Percentiles rank a stretch among this genome's conserved stretches.
phyloP scores from a whole-genome alignment of 805 yeast species.

The Teunomyces atbi region DNA sequence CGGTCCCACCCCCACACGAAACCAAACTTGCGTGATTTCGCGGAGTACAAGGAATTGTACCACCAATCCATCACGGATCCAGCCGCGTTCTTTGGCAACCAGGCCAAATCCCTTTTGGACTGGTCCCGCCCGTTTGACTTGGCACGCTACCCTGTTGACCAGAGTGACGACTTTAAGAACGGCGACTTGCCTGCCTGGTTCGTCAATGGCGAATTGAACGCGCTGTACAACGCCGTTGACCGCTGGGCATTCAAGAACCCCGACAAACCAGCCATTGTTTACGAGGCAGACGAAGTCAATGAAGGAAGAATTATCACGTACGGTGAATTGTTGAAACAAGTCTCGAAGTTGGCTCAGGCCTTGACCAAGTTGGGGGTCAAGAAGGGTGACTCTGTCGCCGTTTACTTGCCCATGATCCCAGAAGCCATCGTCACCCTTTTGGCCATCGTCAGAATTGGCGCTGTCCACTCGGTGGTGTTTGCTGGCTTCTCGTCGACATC shows the following conservation, averaged over 20 bases:
- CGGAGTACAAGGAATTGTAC: conserved; percentile 50
- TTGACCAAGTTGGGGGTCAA: conserved; percentile 80
- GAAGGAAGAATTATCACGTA: conserved; percentile 76
- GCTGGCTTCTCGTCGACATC: conserved; percentile 97
- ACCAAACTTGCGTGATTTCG: conserved; percentile 50
- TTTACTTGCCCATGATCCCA: conserved; percentile 96
- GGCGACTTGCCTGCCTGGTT: conserved; percentile 86
- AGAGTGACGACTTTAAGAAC: conserved; percentile 47
- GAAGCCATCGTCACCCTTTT: conserved; percentile 93
- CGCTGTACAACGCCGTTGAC: conserved; percentile 91
- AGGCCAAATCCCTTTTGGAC: conserved; percentile 47
- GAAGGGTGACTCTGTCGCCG: conserved; percentile 96
- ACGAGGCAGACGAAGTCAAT: conserved; percentile 89
- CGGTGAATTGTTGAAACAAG: conserved; percentile 81
- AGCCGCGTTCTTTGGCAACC: conserved; percentile 50
- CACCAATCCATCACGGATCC: conserved; percentile 58
- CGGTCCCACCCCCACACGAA: conserved; percentile 40
- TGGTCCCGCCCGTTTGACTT: conserved; percentile 55
- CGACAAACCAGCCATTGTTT: conserved; percentile 76
- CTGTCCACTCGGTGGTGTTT: conserved; percentile 92
- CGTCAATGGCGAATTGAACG: conserved; percentile 88
- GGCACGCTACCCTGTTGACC: conserved; percentile 45
- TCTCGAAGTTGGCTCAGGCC: conserved; percentile 82
- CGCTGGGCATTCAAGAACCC: conserved; percentile 91
- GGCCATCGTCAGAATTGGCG: conserved; percentile 93